Evolutionary conservation across 345 rosid genomes (phyloP).

Genomic region (Moricandia moricandioides): DNA sequence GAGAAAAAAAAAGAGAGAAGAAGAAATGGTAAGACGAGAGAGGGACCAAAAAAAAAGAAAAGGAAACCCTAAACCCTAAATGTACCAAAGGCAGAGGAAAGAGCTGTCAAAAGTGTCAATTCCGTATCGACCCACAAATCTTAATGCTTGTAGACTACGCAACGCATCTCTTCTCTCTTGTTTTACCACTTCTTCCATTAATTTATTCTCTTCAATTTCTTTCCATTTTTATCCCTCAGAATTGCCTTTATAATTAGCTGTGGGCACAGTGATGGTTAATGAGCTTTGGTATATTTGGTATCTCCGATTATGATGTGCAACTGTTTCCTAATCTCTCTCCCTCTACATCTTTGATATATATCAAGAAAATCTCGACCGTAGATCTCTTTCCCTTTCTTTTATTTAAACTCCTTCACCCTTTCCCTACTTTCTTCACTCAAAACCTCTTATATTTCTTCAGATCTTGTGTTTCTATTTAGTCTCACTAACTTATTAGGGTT

Average conservation of each 20-base stretch:
- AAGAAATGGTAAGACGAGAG: neutral
- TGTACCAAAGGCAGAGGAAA: neutral
- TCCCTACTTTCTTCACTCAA: slow-evolving; percentile 20
- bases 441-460: slow-evolving; percentile 4
- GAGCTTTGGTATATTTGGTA: slow-evolving; percentile 30
- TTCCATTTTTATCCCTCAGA: slow-evolving; percentile 4
- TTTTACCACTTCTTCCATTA: slow-evolving; percentile 1
- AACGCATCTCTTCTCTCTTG: slow-evolving; percentile 13
- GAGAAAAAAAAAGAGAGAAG: neutral
- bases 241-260: slow-evolving; percentile 10
- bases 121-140: slow-evolving; percentile 26
- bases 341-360: slow-evolving; percentile 9
- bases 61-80: slow-evolving; percentile 31
- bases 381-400: slow-evolving; percentile 33
- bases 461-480: slow-evolving; percentile 7
- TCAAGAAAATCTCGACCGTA: slow-evolving; percentile 37
- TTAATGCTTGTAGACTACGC: slow-evolving; percentile 33
- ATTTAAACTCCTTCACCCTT: slow-evolving; percentile 30
- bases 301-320: slow-evolving; percentile 34
- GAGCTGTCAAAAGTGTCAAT: slow-evolving; percentile 35
- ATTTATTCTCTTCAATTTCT: slow-evolving; percentile 11
- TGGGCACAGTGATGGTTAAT: slow-evolving; percentile 27
- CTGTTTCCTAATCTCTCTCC: slow-evolving; percentile 30
- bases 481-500: slow-evolving; percentile 7
- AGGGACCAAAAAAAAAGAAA: slow-evolving; percentile 18